Base-by-base conservation (phyloP, 495 filamentous ascomycete species). In the Platismatia glauca region DNA sequence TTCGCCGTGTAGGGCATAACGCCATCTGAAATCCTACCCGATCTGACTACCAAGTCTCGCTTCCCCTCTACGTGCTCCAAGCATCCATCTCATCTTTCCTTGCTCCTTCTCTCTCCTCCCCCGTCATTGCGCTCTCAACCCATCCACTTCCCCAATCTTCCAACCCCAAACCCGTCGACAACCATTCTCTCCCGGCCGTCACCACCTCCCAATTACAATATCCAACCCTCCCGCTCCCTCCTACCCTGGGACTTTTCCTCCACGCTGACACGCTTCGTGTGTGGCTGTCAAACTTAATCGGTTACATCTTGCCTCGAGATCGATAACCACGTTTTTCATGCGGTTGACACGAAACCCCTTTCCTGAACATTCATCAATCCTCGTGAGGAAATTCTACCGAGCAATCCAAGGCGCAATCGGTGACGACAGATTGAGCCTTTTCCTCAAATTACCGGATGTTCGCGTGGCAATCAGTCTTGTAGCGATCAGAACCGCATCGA, bases 21-120 rank as follows among this genome's bases (percentile, higher is more conserved):
- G 61, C 61, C 39, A 63, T 63, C 61, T 63, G 22, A 58, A 24
- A 57, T 63, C 55, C 55, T 58, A 63, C 61, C 61, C 61, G 61
- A 63, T 63, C 61, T 58, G 55, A 57, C 37, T 35, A 57, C 55
- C 61, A 39, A 53, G 20, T 41, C 50, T 39, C 50, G 16, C 33
- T 58, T 58, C 43, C 61, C 61, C 55, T 63, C 43, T 33, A 24
- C 5, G 57, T 34, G 33, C 35, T 58, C 53, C 41, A 6, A 48
- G n/a, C 22, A 48, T 62, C 31, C 34, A 48, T 22, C 55, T 46
- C 38, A 6, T 39, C 43, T 55, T 22, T 20, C 48, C 20, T 15
- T 35, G 29, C 37, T 7, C 2, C 38, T 37, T 31, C 35, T 24
- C 27, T 35, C 38, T 22, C 11, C 24, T 31, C 11, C 1, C 16